phyloP scores from a whole-genome alignment of 768 basidiomycete genomes.

The Daedaleopsis nitida region DNA sequence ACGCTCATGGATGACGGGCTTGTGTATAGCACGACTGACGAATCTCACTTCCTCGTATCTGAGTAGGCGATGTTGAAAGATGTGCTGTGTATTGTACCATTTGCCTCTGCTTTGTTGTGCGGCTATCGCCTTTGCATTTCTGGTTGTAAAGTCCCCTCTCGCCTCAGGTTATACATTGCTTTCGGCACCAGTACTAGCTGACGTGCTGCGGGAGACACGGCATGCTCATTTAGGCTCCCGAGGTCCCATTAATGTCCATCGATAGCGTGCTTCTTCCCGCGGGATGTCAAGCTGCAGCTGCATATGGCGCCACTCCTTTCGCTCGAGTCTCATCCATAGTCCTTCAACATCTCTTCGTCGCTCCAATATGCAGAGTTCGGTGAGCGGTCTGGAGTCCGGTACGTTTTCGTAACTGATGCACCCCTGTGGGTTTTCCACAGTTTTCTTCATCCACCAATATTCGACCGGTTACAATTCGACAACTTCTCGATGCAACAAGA shows the following conservation, averaged over 20 bases:
- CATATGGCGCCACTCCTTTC: neutral
- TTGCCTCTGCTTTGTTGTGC: neutral
- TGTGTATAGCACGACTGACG: slow-evolving; percentile 80
- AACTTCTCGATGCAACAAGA: slow-evolving; percentile 47
- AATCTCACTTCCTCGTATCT: slow-evolving; percentile 72
- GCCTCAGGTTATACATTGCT: too few relatives aligned
- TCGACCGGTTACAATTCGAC: slow-evolving; percentile 60
- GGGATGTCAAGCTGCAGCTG: neutral
- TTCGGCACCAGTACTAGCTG: neutral
- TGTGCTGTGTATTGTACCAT: neutral
- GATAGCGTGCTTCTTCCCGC: neutral
- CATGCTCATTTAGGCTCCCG: neutral
- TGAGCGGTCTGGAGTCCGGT: neutral
- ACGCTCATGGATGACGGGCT: slow-evolving; percentile 77
- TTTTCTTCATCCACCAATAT: neutral
- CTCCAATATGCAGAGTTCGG: neutral
- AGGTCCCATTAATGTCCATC: too few relatives aligned
- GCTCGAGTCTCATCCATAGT: too few relatives aligned
- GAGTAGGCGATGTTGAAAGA: slow-evolving; percentile 11
- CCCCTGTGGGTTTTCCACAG: too few relatives aligned
- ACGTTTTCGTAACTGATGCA: too few relatives aligned
- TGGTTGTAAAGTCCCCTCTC: too few relatives aligned
- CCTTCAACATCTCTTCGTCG: too few relatives aligned
- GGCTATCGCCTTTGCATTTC: neutral
- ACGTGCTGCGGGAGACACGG: neutral